Evolutionary conservation across 2,329 filamentous ascomycete species (phyloP), one percentile per base, ranked within the genome.

Genomic region (Geosmithia morbida): DNA sequence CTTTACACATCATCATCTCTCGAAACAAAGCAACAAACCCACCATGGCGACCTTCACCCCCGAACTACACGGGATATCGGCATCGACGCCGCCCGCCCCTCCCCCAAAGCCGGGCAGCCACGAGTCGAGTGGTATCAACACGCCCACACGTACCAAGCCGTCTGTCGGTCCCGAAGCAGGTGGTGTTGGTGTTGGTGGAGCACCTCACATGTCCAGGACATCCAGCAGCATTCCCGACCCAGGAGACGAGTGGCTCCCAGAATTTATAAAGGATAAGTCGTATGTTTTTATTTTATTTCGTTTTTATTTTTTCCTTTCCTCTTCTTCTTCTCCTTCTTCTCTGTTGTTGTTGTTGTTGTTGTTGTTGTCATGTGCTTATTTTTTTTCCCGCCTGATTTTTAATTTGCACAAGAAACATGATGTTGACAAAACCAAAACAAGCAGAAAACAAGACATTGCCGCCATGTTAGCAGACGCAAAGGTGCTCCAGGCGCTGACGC

Each of bases 261-360:
- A 77, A 50, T 67, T 79, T 13, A 67, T 96, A 2, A 77, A 85
- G 57, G 85, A 92, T 57, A 94, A 92, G 68, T 81, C 85, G 87
- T 94, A 69, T 53, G 77, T n/a, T n/a, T n/a, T n/a, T n/a, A n/a
- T n/a, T n/a, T n/a, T n/a, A n/a, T n/a, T n/a, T n/a, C n/a, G n/a
- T n/a, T n/a, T n/a, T n/a, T n/a, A n/a, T n/a, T n/a, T n/a, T n/a
- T n/a, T n/a, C n/a, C n/a, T n/a, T n/a, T n/a, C n/a, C n/a, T n/a
- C n/a, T n/a, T n/a, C n/a, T n/a, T n/a, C n/a, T n/a, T n/a, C 48
- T 43, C 42, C 14, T 49, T 47, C 44, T 41, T 37, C 57, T 62
- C 56, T 51, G n/a, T 60, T 11, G n/a, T 29, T n/a, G n/a, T n/a
- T n/a, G n/a, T n/a, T n/a, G n/a, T n/a, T n/a, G n/a, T n/a, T n/a